These are phyloP conservation scores for Zalaria obscura DNA, from an alignment of 2,329 filamentous ascomycete genomes.

Conservation along the genomic window DNA sequence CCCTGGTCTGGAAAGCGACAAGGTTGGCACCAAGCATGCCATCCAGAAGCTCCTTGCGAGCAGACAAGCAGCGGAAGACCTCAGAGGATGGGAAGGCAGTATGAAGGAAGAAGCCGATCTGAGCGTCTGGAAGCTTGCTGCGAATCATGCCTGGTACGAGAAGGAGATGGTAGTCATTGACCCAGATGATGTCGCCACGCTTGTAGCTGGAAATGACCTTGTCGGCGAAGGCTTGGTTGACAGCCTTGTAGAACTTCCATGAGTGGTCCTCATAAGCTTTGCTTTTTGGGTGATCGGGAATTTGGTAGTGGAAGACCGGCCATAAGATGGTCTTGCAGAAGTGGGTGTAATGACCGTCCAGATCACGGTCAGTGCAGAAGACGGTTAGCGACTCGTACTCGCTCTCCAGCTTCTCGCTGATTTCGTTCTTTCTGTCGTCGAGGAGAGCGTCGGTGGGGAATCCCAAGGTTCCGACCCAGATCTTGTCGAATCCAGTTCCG, in stretches of 20 bases:
- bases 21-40: constrained; percentile 89
- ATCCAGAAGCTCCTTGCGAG: constrained; percentile 73
- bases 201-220: constrained; percentile 87
- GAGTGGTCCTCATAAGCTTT: constrained; percentile 96
- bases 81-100: constrained; percentile 93
- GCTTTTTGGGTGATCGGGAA: constrained; percentile 94
- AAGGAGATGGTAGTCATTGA: constrained; percentile 89
- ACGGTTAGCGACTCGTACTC: constrained; percentile 75
- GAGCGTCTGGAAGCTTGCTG: constrained; percentile 77
- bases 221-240: constrained; percentile 89
- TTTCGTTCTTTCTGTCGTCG: constrained; percentile 64
- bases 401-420: constrained; percentile 65
- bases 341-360: constrained; percentile 87
- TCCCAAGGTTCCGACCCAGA: constrained; percentile 84
- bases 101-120: constrained; percentile 93
- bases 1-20: constrained; percentile 83
- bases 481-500: constrained; percentile 56
- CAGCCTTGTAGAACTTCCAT: constrained; percentile 83
- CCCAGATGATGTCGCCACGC: constrained; percentile 81
- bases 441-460: constrained; percentile 84
- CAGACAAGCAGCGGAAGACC: constrained; percentile 82
- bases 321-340: constrained; percentile 97
- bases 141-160: constrained; percentile 82
- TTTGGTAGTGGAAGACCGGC: constrained; percentile 97
- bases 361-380: constrained; percentile 79